Base-by-base conservation (phyloP, 73 alveolate species). In the Symbiodinium pilosum region DNA sequence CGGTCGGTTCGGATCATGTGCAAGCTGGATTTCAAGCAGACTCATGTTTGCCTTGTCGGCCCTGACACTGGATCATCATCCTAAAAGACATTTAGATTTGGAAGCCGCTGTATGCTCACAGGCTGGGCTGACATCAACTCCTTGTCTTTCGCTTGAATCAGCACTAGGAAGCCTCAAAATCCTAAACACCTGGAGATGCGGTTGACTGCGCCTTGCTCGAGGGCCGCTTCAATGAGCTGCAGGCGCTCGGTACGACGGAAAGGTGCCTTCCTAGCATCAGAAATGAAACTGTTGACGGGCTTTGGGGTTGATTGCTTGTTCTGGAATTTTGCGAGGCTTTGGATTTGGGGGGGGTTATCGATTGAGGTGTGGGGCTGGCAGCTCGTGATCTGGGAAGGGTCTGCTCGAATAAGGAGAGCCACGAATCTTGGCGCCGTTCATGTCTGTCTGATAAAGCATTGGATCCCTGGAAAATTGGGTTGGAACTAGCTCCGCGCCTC, bases 211-310 rank as follows among this genome's bases (percentile, higher is more conserved):
- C 87, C 97, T 42, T 32, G 88, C n/a, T 43, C 81, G 36, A 91
- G 84, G 47, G 97, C 97, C 88, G 47, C 36, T 24, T 91, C 97
- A 16, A 91, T 68, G 21, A 69, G 87, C 32, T 43, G 87, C 87
- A 69, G 8, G 40, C 88, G 97, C 43, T 56, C 52, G 28, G 52
- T 30, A 12, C 97, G 47, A 54, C 81, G 40, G 40, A 91, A 43
- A 34, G 52, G 84, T 36, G 39, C 36, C n/a, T 59, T 40, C 95
- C 95, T 88, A 43, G n/a, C n/a, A n/a, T n/a, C n/a, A n/a, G n/a
- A n/a, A n/a, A n/a, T 8, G 8, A 47, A 47, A 16, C 24, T 8
- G 24, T 47, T 47, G 24, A 47, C 8, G 64, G 64, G 64, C 16
- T 47, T 47, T 47, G 16, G 64, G 64, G 64, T 47, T 47, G 64